Evolutionary conservation across 176 grass and related monocot genomes (phyloP).

Genomic region (Rhynchospora breviuscula): DNA sequence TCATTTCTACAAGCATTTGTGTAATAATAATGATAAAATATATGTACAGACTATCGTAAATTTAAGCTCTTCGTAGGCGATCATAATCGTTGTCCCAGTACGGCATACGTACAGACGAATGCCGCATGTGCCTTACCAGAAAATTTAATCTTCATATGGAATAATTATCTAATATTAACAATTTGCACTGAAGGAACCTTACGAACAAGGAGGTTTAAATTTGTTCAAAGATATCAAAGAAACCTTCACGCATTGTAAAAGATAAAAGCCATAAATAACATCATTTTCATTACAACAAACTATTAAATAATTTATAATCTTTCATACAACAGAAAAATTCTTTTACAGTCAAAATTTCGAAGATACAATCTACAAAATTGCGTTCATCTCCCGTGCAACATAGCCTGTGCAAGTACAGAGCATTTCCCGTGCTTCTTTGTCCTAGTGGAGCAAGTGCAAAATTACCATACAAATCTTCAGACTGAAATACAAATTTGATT

Average conservation of each 20-base stretch:
- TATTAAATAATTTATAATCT: slow-evolving; percentile 8
- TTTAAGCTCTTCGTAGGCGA: too few species aligned
- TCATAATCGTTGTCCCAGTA: too few species aligned
- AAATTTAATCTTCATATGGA: too few species aligned
- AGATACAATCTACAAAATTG: slow-evolving; percentile 14
- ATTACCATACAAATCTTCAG: background rate
- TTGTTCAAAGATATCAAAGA: background rate
- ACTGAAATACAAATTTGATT: background rate
- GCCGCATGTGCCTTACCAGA: too few species aligned
- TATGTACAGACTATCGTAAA: too few species aligned
- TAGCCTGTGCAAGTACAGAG: background rate
- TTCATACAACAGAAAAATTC: background rate
- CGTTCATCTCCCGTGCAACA: background rate
- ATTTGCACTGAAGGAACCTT: too few species aligned
- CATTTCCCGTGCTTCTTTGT: background rate
- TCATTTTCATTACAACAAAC: background rate
- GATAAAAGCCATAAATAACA: background rate
- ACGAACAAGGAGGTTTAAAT: too few species aligned
- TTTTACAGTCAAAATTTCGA: background rate
- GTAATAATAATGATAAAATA: too few species aligned
- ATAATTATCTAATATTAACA: too few species aligned
- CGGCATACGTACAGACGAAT: too few species aligned
- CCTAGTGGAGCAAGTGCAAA: background rate
- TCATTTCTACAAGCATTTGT: too few species aligned
- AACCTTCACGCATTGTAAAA: background rate